A percentile compares a stretch with the other conserved stretches of the same genome.
phyloP scores from a whole-genome alignment of 768 basidiomycete genomes.

The Punctularia strigosozonata region DNA sequence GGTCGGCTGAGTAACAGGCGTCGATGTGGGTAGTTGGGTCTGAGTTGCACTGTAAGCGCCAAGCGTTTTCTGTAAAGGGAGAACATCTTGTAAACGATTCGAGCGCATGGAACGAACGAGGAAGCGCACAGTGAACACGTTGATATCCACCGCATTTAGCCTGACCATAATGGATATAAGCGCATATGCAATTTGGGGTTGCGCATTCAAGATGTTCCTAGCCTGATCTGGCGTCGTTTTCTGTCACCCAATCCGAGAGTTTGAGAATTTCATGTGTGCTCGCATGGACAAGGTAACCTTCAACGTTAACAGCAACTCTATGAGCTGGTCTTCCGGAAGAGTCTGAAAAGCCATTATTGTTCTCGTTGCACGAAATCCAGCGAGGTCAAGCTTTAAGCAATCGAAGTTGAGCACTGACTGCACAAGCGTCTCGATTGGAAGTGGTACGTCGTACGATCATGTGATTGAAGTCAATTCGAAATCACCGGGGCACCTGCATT shows the following conservation, averaged over 20 bases:
- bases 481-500: too few species aligned
- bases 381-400: too few species aligned
- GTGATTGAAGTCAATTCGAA: too few species aligned
- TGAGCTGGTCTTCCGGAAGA: slow-evolving; percentile 50
- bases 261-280: too few species aligned
- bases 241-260: slow-evolving; percentile 21
- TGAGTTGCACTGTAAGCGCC: slow-evolving; percentile 18
- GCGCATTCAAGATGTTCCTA: slow-evolving; percentile 52
- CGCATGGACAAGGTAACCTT: slow-evolving; percentile 27
- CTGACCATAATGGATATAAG: slow-evolving; percentile 70
- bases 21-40: slow-evolving; percentile 17
- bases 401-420: too few species aligned
- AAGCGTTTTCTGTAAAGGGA: slow-evolving; percentile 46
- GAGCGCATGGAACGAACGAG: neutral
- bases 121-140: slow-evolving; percentile 56
- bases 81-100: neutral
- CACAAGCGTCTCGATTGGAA: too few species aligned
- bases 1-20: slow-evolving; percentile 13
- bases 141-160: slow-evolving; percentile 61
- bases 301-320: slow-evolving; percentile 66
- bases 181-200: slow-evolving; percentile 69
- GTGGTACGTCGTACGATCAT: too few species aligned
- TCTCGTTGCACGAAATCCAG: too few species aligned
- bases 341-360: slow-evolving; percentile 49
- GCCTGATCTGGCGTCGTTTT: slow-evolving; percentile 69